Evolutionary conservation across 768 basidiomycete genomes (phyloP), one percentile per base, ranked within the genome.

Genomic region (Agrocybe pediades): DNA sequence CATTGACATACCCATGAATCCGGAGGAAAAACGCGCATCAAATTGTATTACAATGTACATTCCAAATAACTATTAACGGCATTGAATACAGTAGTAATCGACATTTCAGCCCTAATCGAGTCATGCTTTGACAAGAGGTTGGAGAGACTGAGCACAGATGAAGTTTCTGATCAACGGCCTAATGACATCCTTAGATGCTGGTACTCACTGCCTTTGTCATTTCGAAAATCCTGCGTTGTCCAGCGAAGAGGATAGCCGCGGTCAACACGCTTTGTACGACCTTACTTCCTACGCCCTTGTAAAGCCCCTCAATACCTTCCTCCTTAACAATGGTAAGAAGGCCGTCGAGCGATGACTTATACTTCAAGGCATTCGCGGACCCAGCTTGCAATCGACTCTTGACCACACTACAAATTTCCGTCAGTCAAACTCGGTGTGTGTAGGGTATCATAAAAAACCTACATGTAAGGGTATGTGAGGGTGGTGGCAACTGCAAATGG

Each of bases 211-310:
- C 55, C 65, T 84, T 90, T 11, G 83, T 85, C n/a, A 86, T 55
- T 60, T 90, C 87, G 53, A 86, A 92, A 50, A 91, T 83, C 58
- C 93, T 80, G 62, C 87, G 81, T 70, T 98, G 96, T 6, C 90
- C 84, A 13, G 87, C 90, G 66, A 98, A 98, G 59, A 98, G 78
- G 61, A 98, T 92, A 6, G 94, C 93, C 15, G 95, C 95, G 7
- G 94, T 96, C 46, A 98, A 77, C 1, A 97, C 92, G 58, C 90
- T 93, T 71, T 98, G 96, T 4, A 90, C 53, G 19, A 99, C 84
- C 73, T 99, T 99, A 63, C 87, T 91, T 13, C 80, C 79, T 23
- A 95, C 81, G 6, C 95, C 95, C 59, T 83, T 88, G 77, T 97
- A 97, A 19, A 97, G 68, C 2, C 95, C 95, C 61, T 74, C 76